Evolutionary conservation across 2,329 filamentous ascomycete species (phyloP).

Genomic region (Rosellinia necatrix): DNA sequence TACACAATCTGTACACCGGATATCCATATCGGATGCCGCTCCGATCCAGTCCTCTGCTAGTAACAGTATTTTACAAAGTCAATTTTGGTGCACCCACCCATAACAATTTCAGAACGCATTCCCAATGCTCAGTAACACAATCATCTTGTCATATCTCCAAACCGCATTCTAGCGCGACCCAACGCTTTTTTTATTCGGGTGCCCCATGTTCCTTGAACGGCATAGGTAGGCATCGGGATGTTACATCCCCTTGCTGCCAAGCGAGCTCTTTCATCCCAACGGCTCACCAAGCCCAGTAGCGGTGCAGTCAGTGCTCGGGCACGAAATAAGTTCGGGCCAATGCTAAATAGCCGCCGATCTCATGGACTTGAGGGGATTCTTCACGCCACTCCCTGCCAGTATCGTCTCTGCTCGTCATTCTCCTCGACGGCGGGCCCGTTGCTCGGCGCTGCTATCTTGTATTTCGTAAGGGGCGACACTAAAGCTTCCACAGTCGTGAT

Average conservation of each 20-base stretch:
- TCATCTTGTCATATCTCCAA: background rate
- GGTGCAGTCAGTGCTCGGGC: no score
- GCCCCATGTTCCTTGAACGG: no score
- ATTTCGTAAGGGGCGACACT: conserved; percentile 8
- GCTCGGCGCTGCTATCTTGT: background rate
- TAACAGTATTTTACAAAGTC: conserved; percentile 9
- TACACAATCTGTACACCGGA: conserved; percentile 4
- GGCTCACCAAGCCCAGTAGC: no score
- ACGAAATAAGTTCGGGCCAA: no score
- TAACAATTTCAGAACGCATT: background rate
- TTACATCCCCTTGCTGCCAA: background rate
- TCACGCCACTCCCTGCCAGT: background rate
- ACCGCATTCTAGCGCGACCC: background rate
- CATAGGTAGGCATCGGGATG: no score
- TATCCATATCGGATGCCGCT: background rate
- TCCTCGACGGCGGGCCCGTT: background rate
- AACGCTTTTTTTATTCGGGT: background rate
- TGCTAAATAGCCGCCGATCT: background rate
- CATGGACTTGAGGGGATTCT: background rate
- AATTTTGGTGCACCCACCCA: conserved; percentile 1
- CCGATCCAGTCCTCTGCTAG: background rate
- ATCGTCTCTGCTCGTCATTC: background rate
- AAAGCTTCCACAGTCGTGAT: conserved; percentile 12
- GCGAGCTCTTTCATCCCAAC: no score
- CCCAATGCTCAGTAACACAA: background rate